phyloP scores from a whole-genome alignment of 164 flowering plant genomes.

The Paratinospora sagittata region DNA sequence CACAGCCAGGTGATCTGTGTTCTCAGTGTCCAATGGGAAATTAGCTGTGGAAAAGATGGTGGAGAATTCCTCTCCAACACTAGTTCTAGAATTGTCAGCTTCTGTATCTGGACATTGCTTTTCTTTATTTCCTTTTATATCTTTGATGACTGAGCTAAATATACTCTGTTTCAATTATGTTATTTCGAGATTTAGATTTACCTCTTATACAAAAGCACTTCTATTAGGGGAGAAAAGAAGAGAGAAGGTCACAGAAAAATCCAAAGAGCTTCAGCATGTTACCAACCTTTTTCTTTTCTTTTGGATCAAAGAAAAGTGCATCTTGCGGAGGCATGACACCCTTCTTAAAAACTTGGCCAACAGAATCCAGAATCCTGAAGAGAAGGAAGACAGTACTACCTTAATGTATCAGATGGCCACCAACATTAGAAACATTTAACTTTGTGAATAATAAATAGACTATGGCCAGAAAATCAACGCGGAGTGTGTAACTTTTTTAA shows the following conservation, averaged over 20 bases:
- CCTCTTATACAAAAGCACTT: no score
- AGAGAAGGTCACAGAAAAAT: background rate
- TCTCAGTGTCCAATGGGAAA: slow-evolving; percentile 37
- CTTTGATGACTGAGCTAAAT: slow-evolving; percentile 57
- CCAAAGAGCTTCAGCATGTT: slow-evolving; percentile 3
- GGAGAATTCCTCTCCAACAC: slow-evolving; percentile 48
- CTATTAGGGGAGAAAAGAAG: background rate
- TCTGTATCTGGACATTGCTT: slow-evolving; percentile 39
- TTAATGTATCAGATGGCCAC: background rate
- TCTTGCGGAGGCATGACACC: slow-evolving; percentile 31
- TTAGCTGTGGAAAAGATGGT: slow-evolving; percentile 51
- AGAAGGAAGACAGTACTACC: background rate
- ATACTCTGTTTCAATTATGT: slow-evolving; percentile 43
- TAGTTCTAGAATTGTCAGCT: slow-evolving; percentile 37
- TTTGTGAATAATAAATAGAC: no score
- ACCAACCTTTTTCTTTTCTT: slow-evolving; percentile 81
- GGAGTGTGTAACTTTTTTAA: background rate
- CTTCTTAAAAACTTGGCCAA: slow-evolving; percentile 47
- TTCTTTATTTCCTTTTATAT: slow-evolving; percentile 45
- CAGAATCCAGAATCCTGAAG: slow-evolving; percentile 46
- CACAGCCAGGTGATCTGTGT: slow-evolving; percentile 16
- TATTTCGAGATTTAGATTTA: background rate
- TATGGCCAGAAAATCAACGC: background rate
- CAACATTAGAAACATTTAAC: background rate
- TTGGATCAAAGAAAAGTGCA: slow-evolving; percentile 25